Conservation (phyloP, 1,284 basidiomycete genomes). For the Puccinia triticina region DNA sequence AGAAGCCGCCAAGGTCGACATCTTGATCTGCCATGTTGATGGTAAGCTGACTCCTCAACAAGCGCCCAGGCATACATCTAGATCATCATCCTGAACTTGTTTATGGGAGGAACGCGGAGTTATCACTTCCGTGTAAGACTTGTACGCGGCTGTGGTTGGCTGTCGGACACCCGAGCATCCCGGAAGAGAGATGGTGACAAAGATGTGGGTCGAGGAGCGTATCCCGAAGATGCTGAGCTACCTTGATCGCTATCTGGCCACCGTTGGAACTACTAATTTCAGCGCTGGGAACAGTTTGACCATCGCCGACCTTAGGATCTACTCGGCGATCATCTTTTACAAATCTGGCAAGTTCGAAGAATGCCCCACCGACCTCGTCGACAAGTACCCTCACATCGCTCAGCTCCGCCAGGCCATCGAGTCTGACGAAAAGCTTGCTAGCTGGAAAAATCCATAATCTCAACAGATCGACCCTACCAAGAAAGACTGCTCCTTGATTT, state of each 20-base stretch:
- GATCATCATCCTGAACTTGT: too few relatives aligned
- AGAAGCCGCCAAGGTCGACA: not conserved
- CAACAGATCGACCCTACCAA: not conserved
- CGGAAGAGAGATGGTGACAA: not conserved
- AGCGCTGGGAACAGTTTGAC: slow-evolving; percentile 18
- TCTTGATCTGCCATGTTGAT: not conserved
- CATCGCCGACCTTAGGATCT: slow-evolving; percentile 5
- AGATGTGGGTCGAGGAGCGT: not conserved
- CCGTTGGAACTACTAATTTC: not conserved
- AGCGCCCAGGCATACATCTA: too few relatives aligned
- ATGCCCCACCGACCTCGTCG: not conserved
- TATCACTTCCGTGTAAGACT: not conserved
- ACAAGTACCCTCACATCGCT: not conserved
- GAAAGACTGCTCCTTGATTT: too few relatives aligned
- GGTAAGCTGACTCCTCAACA: too few relatives aligned
- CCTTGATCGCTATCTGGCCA: not conserved
- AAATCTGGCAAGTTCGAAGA: not conserved
- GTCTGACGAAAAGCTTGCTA: slow-evolving; percentile 1
- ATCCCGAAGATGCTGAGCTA: not conserved
- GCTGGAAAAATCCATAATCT: not conserved
- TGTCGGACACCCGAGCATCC: not conserved
- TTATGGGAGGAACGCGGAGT: not conserved
- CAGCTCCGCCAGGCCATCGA: not conserved
- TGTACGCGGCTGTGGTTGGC: not conserved
- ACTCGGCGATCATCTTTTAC: not conserved